A percentile compares a stretch with the other conserved stretches of the same genome.
Conservation (phyloP, 768 basidiomycete genomes). For the Suillus subalutaceus region DNA sequence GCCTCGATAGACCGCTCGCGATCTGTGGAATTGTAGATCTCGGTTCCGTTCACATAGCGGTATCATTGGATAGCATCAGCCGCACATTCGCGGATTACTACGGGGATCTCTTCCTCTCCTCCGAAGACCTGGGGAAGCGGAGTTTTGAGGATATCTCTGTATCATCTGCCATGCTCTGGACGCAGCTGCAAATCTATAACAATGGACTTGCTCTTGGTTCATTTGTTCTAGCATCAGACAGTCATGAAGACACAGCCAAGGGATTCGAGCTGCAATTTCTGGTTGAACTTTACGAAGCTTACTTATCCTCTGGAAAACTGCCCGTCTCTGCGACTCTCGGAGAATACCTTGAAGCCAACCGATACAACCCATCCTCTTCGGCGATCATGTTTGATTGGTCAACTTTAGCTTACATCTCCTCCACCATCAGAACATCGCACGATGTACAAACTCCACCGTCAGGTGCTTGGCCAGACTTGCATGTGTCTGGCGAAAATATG, state of each 20-base stretch:
- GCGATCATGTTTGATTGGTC: constrained; percentile 71
- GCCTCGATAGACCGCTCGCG: constrained; percentile 37
- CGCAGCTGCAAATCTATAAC: constrained; percentile 65
- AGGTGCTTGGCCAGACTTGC: constrained; percentile 43
- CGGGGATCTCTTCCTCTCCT: constrained; percentile 43
- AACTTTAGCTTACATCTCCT: constrained; percentile 61
- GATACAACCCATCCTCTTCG: constrained; percentile 40
- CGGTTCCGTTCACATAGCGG: constrained; percentile 50
- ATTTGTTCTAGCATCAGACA: constrained; percentile 49
- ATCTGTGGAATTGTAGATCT: constrained; percentile 43
- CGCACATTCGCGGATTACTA: constrained; percentile 61
- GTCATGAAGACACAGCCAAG: constrained; percentile 40
- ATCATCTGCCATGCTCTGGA: constrained; percentile 60
- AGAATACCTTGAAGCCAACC: constrained; percentile 59
- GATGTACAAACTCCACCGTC: constrained; percentile 11
- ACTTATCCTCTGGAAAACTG: constrained; percentile 46
- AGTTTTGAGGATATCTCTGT: constrained; percentile 75
- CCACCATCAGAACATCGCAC: constrained; percentile 50
- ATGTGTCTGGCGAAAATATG: constrained; percentile 38
- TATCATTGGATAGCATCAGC: constrained; percentile 55
- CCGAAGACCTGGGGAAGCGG: constrained; percentile 47
- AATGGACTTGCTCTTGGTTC: constrained; percentile 71
- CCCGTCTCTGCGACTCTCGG: constrained; percentile 47
- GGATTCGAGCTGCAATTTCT: constrained; percentile 65
- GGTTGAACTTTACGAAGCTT: constrained; percentile 51